A percentile compares a stretch with the other conserved stretches of the same genome.
phyloP scores from a whole-genome alignment of 371 early-diverging fungal species.

The Rhizomucor pusillus region DNA sequence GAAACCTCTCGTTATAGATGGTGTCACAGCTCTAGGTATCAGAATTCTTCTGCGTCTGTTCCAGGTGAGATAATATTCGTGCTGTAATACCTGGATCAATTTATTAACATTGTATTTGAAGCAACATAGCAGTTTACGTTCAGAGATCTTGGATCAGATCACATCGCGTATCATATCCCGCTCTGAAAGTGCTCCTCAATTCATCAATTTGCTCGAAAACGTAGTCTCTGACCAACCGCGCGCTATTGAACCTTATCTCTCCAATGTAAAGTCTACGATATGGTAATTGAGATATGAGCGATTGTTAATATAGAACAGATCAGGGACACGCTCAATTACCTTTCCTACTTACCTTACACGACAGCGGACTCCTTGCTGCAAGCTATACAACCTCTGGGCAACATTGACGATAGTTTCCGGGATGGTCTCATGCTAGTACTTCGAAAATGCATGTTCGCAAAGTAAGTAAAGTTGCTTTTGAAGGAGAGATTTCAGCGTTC shows the following conservation, averaged over 20 bases:
- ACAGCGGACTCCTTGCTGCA: conserved; percentile 51
- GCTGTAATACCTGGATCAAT: not conserved
- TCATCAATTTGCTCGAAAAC: conserved; percentile 44
- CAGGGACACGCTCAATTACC: conserved; percentile 58
- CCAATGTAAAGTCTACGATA: conserved; percentile 21
- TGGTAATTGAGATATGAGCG: not conserved
- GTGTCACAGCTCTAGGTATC: conserved; percentile 37
- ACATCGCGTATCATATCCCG: conserved; percentile 58
- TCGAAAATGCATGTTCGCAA: conserved; percentile 61
- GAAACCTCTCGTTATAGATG: not conserved
- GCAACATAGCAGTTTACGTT: conserved; percentile 56
- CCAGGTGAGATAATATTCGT: conserved; percentile 29
- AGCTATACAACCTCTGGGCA: conserved; percentile 50
- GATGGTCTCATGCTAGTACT: conserved; percentile 58
- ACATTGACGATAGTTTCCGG: conserved; percentile 46
- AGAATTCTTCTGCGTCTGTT: conserved; percentile 45
- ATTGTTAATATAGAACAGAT: conserved; percentile 27
- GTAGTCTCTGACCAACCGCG: conserved; percentile 46
- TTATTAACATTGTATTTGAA: conserved; percentile 8
- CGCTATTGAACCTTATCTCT: conserved; percentile 23
- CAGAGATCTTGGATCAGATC: conserved; percentile 62
- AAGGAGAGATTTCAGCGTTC: not conserved
- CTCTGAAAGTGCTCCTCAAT: conserved; percentile 45
- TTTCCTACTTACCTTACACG: conserved; percentile 50
- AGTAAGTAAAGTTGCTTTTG: conserved; percentile 31